Evolutionary conservation across 768 basidiomycete species (phyloP).

Genomic region (Boletus tomentosulus): DNA sequence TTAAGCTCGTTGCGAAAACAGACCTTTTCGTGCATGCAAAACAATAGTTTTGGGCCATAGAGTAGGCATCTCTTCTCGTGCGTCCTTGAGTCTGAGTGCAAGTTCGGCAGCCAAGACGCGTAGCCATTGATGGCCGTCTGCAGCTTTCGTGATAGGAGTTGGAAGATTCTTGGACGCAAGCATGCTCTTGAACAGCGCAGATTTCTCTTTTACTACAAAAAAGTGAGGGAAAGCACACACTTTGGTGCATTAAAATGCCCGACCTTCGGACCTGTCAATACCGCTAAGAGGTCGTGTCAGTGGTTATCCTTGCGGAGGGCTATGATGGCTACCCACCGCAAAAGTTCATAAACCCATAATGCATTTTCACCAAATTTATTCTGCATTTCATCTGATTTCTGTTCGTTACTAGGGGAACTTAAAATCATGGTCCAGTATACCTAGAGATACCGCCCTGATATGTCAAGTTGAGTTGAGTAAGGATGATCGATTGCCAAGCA

Average conservation of each 20-base stretch:
- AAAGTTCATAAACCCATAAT: slow-evolving; percentile 89
- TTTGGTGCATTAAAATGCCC: slow-evolving; percentile 1
- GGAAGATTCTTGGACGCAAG: slow-evolving; percentile 93
- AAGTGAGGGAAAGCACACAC: neutral
- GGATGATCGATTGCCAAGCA: neutral
- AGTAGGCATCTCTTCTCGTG: slow-evolving; percentile 63
- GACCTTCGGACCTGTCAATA: slow-evolving; percentile 86
- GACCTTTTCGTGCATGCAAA: slow-evolving; percentile 71
- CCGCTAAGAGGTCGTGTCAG: slow-evolving; percentile 45
- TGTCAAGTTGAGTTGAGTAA: slow-evolving; percentile 2
- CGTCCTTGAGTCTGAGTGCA: slow-evolving; percentile 78
- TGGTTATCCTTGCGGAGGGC: neutral
- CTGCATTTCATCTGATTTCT: slow-evolving; percentile 65
- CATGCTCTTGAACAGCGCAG: slow-evolving; percentile 84
- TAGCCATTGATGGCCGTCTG: slow-evolving; percentile 88
- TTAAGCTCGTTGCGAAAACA: neutral
- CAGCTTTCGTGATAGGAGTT: slow-evolving; percentile 63
- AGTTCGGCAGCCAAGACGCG: slow-evolving; percentile 89
- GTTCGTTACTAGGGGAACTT: slow-evolving; percentile 4
- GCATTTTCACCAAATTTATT: slow-evolving; percentile 75
- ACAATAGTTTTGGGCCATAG: slow-evolving; percentile 93
- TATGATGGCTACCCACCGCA: slow-evolving; percentile 52
- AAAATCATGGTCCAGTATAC: slow-evolving; percentile 30
- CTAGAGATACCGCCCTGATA: slow-evolving; percentile 53
- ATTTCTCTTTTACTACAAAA: slow-evolving; percentile 76